Evolutionary conservation across 2,329 filamentous ascomycete species (phyloP), one percentile per base, ranked within the genome.

Genomic region (Pseudofabraea citricarpa): DNA sequence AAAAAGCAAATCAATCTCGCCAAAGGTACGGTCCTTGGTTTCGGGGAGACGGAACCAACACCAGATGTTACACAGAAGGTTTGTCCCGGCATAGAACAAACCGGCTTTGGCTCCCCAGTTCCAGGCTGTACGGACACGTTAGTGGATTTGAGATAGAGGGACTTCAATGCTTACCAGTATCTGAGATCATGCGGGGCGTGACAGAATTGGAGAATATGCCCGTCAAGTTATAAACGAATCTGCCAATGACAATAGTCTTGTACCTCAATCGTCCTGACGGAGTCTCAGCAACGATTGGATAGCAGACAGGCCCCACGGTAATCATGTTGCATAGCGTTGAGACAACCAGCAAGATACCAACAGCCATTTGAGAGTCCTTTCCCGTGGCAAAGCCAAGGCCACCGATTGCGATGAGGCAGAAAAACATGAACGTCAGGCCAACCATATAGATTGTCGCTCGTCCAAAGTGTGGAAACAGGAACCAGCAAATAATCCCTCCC

Each of bases 351-450:
- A 63, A 38, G 1, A 64, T 56, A 1, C 62, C 65, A 12, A 68
- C 53, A 2, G 64, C 64, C 23, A 61, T 24, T 39, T 62, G 46
- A 15, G 55, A 53, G 9, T 65, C 37, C 5, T 68, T 91, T 50
- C 88, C 88, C 46, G 88, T 87, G 13, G 88, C 88, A 57, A 90
- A 94, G 64, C 93, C 88, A 32, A 91, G 75, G n/a, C 85, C 86
- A 37, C 87, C 88, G 66, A 91, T 75, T 48, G 76, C 72, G 64
- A 77, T 85, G 10, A 82, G 61, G 22, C 62, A 62, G 31, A 61
- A 51, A 41, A 69, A 65, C 64, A 69, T 66, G 41, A 66, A 59
- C 0, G 56, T 48, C 44, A 69, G 40, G 0, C 68, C 68, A 3
- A 46, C 48, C 57, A 69, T 65, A 27, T 70, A 70, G 7, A 71